Base-by-base conservation (phyloP, 1,284 basidiomycete species). In the Fomitiporia mediterranea region DNA sequence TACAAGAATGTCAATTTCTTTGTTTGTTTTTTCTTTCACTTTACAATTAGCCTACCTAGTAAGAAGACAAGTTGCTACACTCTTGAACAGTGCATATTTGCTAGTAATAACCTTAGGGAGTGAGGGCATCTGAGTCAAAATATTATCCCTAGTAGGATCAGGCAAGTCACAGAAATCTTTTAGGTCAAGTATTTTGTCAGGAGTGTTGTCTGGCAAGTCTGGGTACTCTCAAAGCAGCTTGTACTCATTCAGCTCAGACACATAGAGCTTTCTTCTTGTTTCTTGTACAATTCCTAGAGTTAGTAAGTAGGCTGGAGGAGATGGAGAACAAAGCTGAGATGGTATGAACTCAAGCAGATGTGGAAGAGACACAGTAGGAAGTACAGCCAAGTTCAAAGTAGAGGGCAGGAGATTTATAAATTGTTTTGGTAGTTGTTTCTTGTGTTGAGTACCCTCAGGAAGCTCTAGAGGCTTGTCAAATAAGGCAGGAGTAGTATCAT, bases 1-100 rank as follows among this genome's bases (percentile, higher is more conserved):
- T 0, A 71, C 65, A 1, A 73, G 62, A 0, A 37, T 19, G 47
- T 70, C 59, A 11, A 66, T 40, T 4, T 69, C 64, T 13, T 28
- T 44, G 2, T 61, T 3, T 7, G 67, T 65, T 53, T 69, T 69
- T 21, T 38, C 56, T 34, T 50, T 57, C 6, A 57, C 56, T 4
- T 63, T 62, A 4, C 37, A 55, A 43, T 64, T 64, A 11, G 61
- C 55, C 68, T 67, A 69, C 11, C 8, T 21, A 3, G 30, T 23
- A 2, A 54, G 2, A 9, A 46, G 27, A 19, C 15, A 46, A 25
- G 25, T 54, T 17, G 43, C 30, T 6, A 37, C 23, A 23, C 51
- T 56, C 28, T 51, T 51, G 47, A 51, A 49, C 9, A 48, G 54
- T 8, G 42, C 38, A 42, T 50, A 56, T n/a, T 11, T 38, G 32